Base-by-base conservation (phyloP, 768 basidiomycete genomes). In the Termitomyces sp. region DNA sequence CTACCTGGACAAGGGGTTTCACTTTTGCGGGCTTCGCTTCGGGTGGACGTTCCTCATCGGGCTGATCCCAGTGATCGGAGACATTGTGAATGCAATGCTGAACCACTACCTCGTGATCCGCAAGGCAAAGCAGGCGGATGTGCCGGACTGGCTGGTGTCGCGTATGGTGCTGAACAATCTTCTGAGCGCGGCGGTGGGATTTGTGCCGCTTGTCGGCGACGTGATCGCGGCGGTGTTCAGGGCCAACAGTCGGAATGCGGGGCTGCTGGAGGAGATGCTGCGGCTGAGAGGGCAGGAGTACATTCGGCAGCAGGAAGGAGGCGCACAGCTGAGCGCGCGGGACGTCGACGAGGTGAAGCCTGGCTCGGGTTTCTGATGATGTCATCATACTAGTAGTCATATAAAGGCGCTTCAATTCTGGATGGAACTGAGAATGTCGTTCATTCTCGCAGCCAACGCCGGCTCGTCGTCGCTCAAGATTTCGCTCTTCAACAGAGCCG, bases 391-490 rank as follows among this genome's bases (percentile, higher is more conserved):
- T 14, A 32, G 55, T 8, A 25, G 12, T 15, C 11, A 49, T 25
- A 47, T 29, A 46, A 46, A 20, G 45, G 20, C 45, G 45, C 2
- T 25, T 34, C 7, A 8, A 9, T n/a, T 10, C 20, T 48, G 25
- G 52, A 54, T 40, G 20, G 17, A 54, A 57, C 38, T 25, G 25
- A 4, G 17, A 45, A 65, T 65, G 65, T 25, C 62, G 25, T 56
- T 85, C 62, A 82, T 92, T 58, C 85, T 93, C 31, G 79, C 91
- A 3, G 79, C 88, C 64, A 93, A 93, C 66, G 85, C 92, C 5
- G 92, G 92, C 43, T 92, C 91, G 0, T 94, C 92, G 2, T 94
- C 92, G 5, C 86, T 94, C 75, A 94, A 94, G 76, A 83, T 90
- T 49, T 86, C 89, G 12, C 81, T 94, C 49, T 94, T 83, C 67